Percentiles rank a stretch among this genome's conserved stretches.
Evolutionary conservation across 192 early-diverging fungal species (phyloP).

Genomic region (Coemansia sp.): DNA sequence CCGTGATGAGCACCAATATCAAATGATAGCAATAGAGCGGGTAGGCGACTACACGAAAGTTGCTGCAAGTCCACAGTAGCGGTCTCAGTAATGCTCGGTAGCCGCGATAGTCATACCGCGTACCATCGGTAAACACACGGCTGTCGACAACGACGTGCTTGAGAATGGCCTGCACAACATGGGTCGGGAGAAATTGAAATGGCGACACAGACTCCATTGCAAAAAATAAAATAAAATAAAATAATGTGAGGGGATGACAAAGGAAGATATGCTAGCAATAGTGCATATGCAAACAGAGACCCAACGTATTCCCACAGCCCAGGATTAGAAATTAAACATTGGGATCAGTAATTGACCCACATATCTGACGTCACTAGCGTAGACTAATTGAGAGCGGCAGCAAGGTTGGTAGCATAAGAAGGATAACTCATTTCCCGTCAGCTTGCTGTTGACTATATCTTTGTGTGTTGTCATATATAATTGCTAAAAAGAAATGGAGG

Average conservation of each 20-base stretch:
- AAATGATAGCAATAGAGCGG: background rate
- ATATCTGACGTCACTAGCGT: too few species aligned
- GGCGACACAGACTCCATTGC: background rate
- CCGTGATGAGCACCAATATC: background rate
- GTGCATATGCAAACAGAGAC: background rate
- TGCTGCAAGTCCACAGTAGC: background rate
- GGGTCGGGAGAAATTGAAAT: background rate
- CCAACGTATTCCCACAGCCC: background rate
- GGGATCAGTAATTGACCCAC: too few species aligned
- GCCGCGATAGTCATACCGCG: background rate
- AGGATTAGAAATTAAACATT: too few species aligned
- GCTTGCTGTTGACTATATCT: background rate
- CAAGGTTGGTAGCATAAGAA: too few species aligned
- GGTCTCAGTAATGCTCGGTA: background rate
- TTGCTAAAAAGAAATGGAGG: background rate
- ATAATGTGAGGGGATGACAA: background rate
- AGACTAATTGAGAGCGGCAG: too few species aligned
- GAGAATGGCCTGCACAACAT: background rate
- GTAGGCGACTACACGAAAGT: background rate
- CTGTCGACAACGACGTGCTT: background rate
- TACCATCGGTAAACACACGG: background rate
- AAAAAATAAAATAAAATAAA: background rate
- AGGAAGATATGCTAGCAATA: background rate
- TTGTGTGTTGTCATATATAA: background rate
- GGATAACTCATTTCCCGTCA: too few species aligned